Conservation (phyloP, 306 rosid genomes). For the Astragalus glycyphyllos region DNA sequence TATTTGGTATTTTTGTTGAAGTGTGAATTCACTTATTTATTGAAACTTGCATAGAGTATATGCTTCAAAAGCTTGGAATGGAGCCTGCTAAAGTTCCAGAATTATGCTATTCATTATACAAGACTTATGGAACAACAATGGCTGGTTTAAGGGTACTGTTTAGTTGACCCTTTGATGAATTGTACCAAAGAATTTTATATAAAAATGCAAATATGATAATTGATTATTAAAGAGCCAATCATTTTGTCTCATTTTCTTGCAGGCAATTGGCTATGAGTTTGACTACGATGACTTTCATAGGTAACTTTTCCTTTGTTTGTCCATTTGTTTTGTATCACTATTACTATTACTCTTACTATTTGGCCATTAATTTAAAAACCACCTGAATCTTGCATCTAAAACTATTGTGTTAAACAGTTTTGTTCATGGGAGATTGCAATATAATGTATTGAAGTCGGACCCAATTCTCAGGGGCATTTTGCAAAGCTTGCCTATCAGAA, state of each 20-base stretch:
- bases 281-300: slow-evolving; percentile 71
- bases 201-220: neutral
- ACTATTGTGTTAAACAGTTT: slow-evolving; percentile 49
- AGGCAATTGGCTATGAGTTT: slow-evolving; percentile 83
- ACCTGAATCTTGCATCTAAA: slow-evolving; percentile 28
- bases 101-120: slow-evolving; percentile 61
- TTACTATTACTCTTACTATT: neutral
- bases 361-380: slow-evolving; percentile 14
- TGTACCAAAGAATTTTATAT: neutral
- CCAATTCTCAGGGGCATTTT: slow-evolving; percentile 72
- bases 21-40: neutral
- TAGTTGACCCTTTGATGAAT: slow-evolving; percentile 6
- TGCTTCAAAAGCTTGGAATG: slow-evolving; percentile 74
- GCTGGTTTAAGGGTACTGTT: slow-evolving; percentile 84
- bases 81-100: slow-evolving; percentile 66
- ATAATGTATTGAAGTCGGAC: slow-evolving; percentile 69
- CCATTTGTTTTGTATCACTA: neutral
- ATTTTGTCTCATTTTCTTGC: slow-evolving; percentile 22
- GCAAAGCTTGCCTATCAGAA: slow-evolving; percentile 77
- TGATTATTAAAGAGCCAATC: slow-evolving; percentile 5
- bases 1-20: slow-evolving; percentile 12
- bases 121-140: slow-evolving; percentile 85
- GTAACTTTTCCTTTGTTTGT: slow-evolving; percentile 44
- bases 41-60: slow-evolving; percentile 54
- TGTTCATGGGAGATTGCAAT: slow-evolving; percentile 89